Evolutionary conservation across 306 rosid species (phyloP), one percentile per base, ranked within the genome.

Genomic region (Hylodesmum podocarpum): DNA sequence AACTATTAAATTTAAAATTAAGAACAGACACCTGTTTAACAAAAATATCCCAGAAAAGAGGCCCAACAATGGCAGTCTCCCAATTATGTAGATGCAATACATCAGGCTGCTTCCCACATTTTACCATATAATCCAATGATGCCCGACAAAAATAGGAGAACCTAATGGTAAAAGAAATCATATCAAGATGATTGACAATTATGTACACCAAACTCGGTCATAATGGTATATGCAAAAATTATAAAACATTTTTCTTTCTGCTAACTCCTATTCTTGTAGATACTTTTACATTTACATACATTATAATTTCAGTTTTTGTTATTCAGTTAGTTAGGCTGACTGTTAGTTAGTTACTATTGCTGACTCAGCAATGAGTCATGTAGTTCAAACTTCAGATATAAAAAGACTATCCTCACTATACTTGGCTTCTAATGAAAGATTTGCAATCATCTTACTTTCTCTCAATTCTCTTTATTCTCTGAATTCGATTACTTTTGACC

Each of bases 81-180:
- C 98, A 89, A 84, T 88, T 88, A 85, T 94, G 98, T 19, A 94
- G 70, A 81, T 94, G 98, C 69, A 94, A 73, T 62, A 94, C 83
- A 86, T 94, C 97, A 14, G 97, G 98, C 77, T 83, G 86, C 92
- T 87, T 94, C 72, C 94, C 96, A 49, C 94, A 84, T 83, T 91
- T 94, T 75, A 89, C 90, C 31, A 94, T 87, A 63, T 94, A 94
- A 77, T 94, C 98, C 85, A 94, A 73, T 11, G 98, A 83, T 65
- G 98, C 98, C 28, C 98, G 97, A 72, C 96, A 91, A 81, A 91
- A 94, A 77, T 94, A 94, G 74, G 91, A 83, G 88, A 94, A 94
- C 86, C 98, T 94, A 86, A 73, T 64, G 72, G 64, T 70, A 80
- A 57, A 73, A 78, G 65, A 22, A 54, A 59, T 50, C 39, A 59